Evolutionary conservation across 2,329 filamentous ascomycete genomes (phyloP), one percentile per base, ranked within the genome.

Genomic region (Seiridium cupressi): DNA sequence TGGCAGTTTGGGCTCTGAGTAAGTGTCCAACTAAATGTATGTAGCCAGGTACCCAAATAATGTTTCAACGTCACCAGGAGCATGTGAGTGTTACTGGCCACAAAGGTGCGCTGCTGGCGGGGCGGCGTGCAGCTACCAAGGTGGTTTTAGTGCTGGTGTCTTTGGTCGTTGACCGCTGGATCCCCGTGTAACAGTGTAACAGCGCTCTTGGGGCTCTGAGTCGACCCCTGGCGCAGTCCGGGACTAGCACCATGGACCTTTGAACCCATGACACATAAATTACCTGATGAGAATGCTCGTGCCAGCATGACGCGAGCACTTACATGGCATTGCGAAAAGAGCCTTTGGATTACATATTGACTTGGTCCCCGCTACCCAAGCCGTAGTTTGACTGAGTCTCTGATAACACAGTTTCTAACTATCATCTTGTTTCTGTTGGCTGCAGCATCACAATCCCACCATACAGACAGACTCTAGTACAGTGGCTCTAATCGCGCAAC

Each of bases 241-340:
- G 40, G 34, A 38, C 31, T 55, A 55, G 51, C 51, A 55, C 34
- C 51, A 38, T 26, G 36, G 40, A 55, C 13, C 51, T 55, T 44
- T 38, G 55, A 58, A 31, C 55, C 58, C 63, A 65, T 66, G 65
- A 65, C 64, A 65, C 65, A 66, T 66, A 60, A 53, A 64, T 65
- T 66, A 66, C 65, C 47, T 65, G 64, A 66, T 66, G 64, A 58
- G 64, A 65, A 66, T 60, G 54, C 60, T 61, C 44, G 60, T 54
- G 55, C 51, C 60, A 64, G 64, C 63, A 63, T 63, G 55, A 64
- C 60, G 60, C 55, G 63, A 62, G 56, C 42, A 57, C 46, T 38
- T 46, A 58, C 51, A 60, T 51, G 51, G 51, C 13, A 56, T 61
- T 47, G 44, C 51, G 56, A 36, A 51, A 49, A 56, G 53, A 46